phyloP scores from a whole-genome alignment of 2,329 filamentous ascomycete genomes.

The Neonectria punicea region DNA sequence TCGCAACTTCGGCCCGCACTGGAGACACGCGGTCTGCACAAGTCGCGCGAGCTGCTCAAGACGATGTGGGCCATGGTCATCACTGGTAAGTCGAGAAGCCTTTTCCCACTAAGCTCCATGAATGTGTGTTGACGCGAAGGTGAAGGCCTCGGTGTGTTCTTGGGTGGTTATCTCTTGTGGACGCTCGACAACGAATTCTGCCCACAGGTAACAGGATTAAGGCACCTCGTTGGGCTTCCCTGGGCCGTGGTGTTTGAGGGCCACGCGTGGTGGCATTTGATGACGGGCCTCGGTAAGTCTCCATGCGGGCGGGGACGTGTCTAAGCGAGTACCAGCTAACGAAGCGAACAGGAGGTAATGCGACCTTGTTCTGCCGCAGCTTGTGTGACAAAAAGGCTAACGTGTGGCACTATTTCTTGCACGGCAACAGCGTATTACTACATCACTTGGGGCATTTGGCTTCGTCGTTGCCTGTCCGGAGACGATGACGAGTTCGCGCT shows the following conservation, averaged over 20 bases:
- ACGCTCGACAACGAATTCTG: conserved; percentile 83
- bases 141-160: conserved; percentile 68
- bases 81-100: conserved; percentile 51
- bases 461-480: conserved; percentile 79
- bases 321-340: conserved; percentile 10
- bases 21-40: conserved; percentile 58
- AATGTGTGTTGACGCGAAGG: background rate
- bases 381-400: conserved; percentile 24
- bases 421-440: conserved; percentile 76
- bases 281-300: conserved; percentile 75
- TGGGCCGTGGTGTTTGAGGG: conserved; percentile 79
- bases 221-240: conserved; percentile 76
- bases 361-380: background rate
- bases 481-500: conserved; percentile 77
- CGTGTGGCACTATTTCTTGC: background rate
- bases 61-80: conserved; percentile 82
- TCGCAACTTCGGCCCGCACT: conserved; percentile 57
- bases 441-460: conserved; percentile 85
- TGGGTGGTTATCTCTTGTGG: conserved; percentile 82
- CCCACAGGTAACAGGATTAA: conserved; percentile 69
- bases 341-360: conserved; percentile 32
- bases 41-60: conserved; percentile 59
- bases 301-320: background rate
- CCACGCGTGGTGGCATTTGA: conserved; percentile 75
- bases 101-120: background rate